Percentiles rank a stretch among this genome's conserved stretches.
Conservation (phyloP, 2,329 filamentous ascomycete species). For the Hymenoscyphus fructigenus region DNA sequence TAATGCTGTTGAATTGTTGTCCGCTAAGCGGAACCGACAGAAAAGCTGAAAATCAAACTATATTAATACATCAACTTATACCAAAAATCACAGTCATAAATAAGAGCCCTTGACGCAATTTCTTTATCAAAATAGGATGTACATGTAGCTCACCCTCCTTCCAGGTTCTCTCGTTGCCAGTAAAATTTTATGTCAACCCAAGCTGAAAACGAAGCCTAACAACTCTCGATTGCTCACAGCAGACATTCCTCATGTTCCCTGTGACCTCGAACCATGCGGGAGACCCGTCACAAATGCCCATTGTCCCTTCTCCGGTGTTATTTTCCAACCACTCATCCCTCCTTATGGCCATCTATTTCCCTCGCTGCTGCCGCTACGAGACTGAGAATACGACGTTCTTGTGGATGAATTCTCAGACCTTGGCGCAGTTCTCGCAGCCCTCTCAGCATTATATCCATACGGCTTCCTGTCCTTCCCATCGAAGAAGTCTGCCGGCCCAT, state of each 20-base stretch:
- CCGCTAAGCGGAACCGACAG: too few relatives aligned
- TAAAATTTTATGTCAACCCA: not conserved
- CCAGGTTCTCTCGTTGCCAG: not conserved
- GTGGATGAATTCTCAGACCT: not conserved
- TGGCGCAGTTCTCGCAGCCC: not conserved
- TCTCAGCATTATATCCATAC: constrained; percentile 8
- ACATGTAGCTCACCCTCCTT: too few relatives aligned
- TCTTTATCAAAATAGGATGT: too few relatives aligned
- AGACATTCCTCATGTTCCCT: too few relatives aligned
- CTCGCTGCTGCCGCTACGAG: not conserved
- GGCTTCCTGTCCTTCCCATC: constrained; percentile 19
- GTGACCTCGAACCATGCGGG: not conserved
- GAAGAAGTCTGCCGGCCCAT: constrained; percentile 28
- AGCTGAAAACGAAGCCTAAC: not conserved
- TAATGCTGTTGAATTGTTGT: too few relatives aligned
- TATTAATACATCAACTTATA: too few relatives aligned
- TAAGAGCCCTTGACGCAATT: too few relatives aligned
- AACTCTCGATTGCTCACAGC: not conserved
- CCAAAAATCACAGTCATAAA: too few relatives aligned
- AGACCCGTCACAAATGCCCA: not conserved
- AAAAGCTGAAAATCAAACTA: too few relatives aligned
- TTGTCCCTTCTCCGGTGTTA: not conserved
- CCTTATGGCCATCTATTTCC: not conserved
- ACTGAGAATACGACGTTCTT: not conserved
- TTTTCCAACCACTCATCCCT: not conserved